A percentile compares a stretch with the other conserved stretches of the same genome.
These are phyloP conservation scores for Davidsoniella virescens DNA, from an alignment of 2,329 filamentous ascomycete genomes.

Conservation along the genomic window DNA sequence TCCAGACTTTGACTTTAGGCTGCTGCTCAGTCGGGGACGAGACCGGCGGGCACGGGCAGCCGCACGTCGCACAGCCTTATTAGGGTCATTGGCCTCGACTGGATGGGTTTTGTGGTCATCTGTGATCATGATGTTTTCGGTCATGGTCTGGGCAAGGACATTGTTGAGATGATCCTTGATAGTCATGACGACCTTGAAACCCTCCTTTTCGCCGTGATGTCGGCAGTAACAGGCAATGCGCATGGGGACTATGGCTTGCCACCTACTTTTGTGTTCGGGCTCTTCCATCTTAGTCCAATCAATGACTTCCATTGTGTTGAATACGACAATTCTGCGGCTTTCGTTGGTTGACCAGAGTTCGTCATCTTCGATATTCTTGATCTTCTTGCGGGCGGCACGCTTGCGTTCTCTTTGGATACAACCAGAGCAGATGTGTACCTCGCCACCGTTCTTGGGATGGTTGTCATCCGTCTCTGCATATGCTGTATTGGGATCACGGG, in stretches of 20 bases:
- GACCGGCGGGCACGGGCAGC: slow-evolving; percentile 22
- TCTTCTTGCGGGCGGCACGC: slow-evolving; percentile 78
- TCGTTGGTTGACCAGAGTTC: slow-evolving; percentile 72
- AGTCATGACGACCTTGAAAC: slow-evolving; percentile 84
- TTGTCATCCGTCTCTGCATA: slow-evolving; percentile 42
- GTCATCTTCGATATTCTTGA: slow-evolving; percentile 85
- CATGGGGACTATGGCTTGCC: slow-evolving; percentile 79
- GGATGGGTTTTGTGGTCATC: slow-evolving; percentile 86
- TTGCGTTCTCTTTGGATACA: slow-evolving; percentile 88
- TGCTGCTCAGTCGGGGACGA: slow-evolving; percentile 16
- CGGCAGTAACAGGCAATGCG: slow-evolving; percentile 94
- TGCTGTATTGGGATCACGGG: slow-evolving; percentile 16
- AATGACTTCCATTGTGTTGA: slow-evolving; percentile 77
- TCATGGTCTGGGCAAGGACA: slow-evolving; percentile 69
- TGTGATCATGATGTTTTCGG: slow-evolving; percentile 86
- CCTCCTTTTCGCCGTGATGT: slow-evolving; percentile 84
- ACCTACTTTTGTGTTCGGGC: slow-evolving; percentile 36
- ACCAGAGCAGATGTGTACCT: slow-evolving; percentile 79
- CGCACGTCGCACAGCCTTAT: slow-evolving; percentile 6
- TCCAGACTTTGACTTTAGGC: slow-evolving; percentile 9
- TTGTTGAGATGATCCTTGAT: slow-evolving; percentile 66
- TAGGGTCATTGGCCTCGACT: slow-evolving; percentile 6
- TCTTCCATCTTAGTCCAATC: slow-evolving; percentile 53
- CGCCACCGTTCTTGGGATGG: slow-evolving; percentile 71
- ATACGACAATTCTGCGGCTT: slow-evolving; percentile 68